Evolutionary conservation across 495 filamentous ascomycete species (phyloP), one percentile per base, ranked within the genome.

Genomic region (Aspergillus coremiiformis): DNA sequence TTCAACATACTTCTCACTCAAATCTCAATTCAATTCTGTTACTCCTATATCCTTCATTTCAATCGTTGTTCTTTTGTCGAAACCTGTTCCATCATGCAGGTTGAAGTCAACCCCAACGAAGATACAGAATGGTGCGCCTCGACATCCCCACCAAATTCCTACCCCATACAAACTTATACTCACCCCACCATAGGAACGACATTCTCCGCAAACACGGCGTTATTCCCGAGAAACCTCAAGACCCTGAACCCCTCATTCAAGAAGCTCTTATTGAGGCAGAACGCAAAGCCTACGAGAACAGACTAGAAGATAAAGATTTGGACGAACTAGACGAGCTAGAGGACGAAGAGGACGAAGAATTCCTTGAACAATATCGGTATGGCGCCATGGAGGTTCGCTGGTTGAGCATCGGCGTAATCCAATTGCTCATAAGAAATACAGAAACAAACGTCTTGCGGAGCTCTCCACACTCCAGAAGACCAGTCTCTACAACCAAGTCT

Each of bases 181-280:
- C 43, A 57, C 52, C 9, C 51, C 20, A 15, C 35, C 23, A 47
- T 65, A 96, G 91, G 92, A 99, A 99, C 63, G 93, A 99, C 55
- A 99, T 99, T 62, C 87, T 99, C 44, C 89, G 93, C 49, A 90
- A 95, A 66, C 90, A 97, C 71, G 87, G 88, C 35, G 74, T 99
- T 47, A 97, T 99, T 50, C 93, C 93, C 11, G 91, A 96, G 63
- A 96, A 95, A 67, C 90, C 92, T 0, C 88, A 92, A 14, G 94
- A 90, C 37, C 91, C 92, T 1, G 95, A 93, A 17, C 89, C 90
- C 12, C 78, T 93, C 56, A 95, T 99, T 60, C 87, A 97, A 71
- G 94, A 96, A 76, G 93, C 93, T n/a, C 77, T 97, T 39, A 65
- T 82, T 35, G 86, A 92, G 69, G 93, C 86, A 6, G 80, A 86